Evolutionary conservation across 2,329 filamentous ascomycete species (phyloP).

Genomic region (Rhexocercosporidium sp.): DNA sequence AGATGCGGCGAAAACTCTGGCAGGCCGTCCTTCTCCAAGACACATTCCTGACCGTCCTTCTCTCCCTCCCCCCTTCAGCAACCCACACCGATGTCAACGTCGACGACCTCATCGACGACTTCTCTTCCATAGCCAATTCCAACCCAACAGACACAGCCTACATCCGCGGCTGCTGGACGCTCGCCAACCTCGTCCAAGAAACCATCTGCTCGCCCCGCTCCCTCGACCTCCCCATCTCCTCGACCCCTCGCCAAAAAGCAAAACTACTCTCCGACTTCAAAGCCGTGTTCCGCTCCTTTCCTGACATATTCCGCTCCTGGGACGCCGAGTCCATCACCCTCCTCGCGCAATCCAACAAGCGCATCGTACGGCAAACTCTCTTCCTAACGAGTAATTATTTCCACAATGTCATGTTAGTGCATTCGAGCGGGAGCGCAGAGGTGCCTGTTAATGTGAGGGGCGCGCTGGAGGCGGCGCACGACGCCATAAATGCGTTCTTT

Average conservation of each 20-base stretch:
- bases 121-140: conserved; percentile 59
- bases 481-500: conserved; percentile 77
- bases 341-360: conserved; percentile 60
- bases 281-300: conserved; percentile 74
- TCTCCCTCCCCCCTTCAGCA: conserved; percentile 77
- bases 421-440: conserved; percentile 70
- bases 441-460: conserved; percentile 69
- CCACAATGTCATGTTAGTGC: conserved; percentile 81
- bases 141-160: conserved; percentile 72
- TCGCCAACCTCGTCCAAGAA: conserved; percentile 79
- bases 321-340: conserved; percentile 65
- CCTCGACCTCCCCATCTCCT: conserved; percentile 73
- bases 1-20: conserved; percentile 80
- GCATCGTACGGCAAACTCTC: conserved; percentile 74
- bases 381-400: conserved; percentile 84
- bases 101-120: conserved; percentile 72
- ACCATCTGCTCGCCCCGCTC: conserved; percentile 77
- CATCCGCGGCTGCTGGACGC: conserved; percentile 71
- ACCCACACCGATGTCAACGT: conserved; percentile 82
- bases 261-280: conserved; percentile 73
- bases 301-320: conserved; percentile 71
- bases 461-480: conserved; percentile 76
- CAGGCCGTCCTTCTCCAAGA: conserved; percentile 82
- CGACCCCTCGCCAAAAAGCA: conserved; percentile 70
- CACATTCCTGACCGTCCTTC: conserved; percentile 78